These are phyloP conservation scores for Erodium maritimum DNA, from an alignment of 345 rosid species.

Conservation along the genomic window DNA sequence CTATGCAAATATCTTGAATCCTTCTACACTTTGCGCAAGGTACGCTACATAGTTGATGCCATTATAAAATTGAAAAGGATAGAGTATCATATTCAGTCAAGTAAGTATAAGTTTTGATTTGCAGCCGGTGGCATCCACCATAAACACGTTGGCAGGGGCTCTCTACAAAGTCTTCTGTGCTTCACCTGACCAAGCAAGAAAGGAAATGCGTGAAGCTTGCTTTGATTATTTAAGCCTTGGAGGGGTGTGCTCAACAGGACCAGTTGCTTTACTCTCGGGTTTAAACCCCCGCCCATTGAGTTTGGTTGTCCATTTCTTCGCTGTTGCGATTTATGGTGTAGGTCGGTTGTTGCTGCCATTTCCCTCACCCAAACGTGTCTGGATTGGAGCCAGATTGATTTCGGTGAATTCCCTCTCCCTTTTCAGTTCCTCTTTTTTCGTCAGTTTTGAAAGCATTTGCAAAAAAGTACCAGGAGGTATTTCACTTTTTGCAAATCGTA, in stretches of 20 bases:
- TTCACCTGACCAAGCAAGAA: slow-evolving; percentile 34
- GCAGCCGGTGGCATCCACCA: slow-evolving; percentile 17
- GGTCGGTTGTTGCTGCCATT: slow-evolving; percentile 38
- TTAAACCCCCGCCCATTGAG: slow-evolving; percentile 31
- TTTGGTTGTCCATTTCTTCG: slow-evolving; percentile 35
- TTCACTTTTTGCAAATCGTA: no score
- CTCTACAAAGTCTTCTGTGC: slow-evolving; percentile 36
- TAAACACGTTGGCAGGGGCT: slow-evolving; percentile 39
- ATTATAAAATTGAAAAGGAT: no score
- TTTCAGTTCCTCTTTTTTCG: not conserved
- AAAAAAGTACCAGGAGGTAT: no score
- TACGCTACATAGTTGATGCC: not conserved
- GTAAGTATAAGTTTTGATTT: no score
- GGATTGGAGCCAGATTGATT: slow-evolving; percentile 37
- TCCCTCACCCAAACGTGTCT: slow-evolving; percentile 35
- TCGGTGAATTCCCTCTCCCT: slow-evolving; percentile 10
- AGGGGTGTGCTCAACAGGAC: slow-evolving; percentile 29
- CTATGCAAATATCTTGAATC: slow-evolving; percentile 17
- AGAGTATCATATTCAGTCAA: not conserved
- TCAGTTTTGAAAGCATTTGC: no score
- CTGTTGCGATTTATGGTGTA: slow-evolving; percentile 32
- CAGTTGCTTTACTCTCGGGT: slow-evolving; percentile 33
- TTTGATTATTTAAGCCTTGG: slow-evolving; percentile 41
- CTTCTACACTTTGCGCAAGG: slow-evolving; percentile 16
- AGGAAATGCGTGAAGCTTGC: slow-evolving; percentile 41